Evolutionary conservation across 2,329 filamentous ascomycete species (phyloP).

Genomic region (Sclerotinia subarctica): DNA sequence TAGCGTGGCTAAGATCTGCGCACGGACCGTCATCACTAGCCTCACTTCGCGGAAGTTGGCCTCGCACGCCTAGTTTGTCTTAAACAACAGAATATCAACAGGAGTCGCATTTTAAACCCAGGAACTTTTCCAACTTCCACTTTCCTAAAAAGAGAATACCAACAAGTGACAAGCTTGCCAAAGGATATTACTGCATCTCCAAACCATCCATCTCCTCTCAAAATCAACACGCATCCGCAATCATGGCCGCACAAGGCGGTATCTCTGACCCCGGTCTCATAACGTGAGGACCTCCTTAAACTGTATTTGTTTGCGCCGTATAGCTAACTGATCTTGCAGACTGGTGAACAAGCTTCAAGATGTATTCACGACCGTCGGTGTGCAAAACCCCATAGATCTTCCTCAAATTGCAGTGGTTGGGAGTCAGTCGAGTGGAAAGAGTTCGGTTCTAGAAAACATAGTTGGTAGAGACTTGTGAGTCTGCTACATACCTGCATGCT

Average conservation of each 20-base stretch:
- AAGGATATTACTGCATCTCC: not conserved
- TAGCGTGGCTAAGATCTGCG: constrained; percentile 4
- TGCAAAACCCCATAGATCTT: constrained; percentile 98
- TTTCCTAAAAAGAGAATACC: constrained; percentile 4
- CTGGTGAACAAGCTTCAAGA: constrained; percentile 99
- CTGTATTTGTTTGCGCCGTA: constrained; percentile 29
- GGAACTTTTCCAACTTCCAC: not conserved
- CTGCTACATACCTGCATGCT: constrained; percentile 25
- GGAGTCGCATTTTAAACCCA: constrained; percentile 6
- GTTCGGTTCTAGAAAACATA: constrained; percentile 97
- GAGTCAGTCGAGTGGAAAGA: constrained; percentile 98
- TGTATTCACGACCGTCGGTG: constrained; percentile 97
- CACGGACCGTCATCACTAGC: constrained; percentile 19
- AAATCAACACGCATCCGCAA: constrained; percentile 11
- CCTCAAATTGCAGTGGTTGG: constrained; percentile 98
- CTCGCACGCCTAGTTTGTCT: constrained; percentile 20
- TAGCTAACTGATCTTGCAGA: constrained; percentile 42
- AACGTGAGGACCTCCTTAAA: constrained; percentile 48
- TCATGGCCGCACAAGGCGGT: constrained; percentile 46
- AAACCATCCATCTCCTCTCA: not conserved
- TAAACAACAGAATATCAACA: constrained; percentile 21
- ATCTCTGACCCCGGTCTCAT: constrained; percentile 66
- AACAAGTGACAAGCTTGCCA: not conserved
- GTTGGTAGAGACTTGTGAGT: constrained; percentile 97
- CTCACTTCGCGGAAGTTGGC: constrained; percentile 18